Evolutionary conservation across 805 yeast species (phyloP).

Genomic region (Yamadazyma paraphyllophila): DNA sequence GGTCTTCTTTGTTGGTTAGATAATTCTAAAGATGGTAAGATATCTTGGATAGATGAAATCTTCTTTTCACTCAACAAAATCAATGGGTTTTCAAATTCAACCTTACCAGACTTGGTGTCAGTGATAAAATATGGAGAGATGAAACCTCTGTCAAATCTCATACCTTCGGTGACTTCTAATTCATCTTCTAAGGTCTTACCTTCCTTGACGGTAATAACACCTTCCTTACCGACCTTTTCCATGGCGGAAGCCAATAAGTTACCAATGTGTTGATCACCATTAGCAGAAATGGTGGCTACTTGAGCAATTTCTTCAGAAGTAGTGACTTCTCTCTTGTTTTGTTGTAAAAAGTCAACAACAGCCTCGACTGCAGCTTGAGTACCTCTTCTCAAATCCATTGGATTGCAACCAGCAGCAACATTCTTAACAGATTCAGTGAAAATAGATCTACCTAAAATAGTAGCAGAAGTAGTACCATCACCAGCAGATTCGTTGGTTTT

Average conservation of each 20-base stretch:
- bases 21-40: conserved; percentile 88
- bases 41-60: conserved; percentile 84
- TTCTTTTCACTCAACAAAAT: conserved; percentile 85
- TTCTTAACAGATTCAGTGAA: conserved; percentile 93
- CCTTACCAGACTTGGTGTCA: conserved; percentile 87
- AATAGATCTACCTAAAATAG: conserved; percentile 92
- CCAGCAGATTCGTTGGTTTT: conserved; percentile 98
- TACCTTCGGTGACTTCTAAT: conserved; percentile 92
- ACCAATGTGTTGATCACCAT: conserved; percentile 94
- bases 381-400: conserved; percentile 97
- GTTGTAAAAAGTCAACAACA: conserved; percentile 78
- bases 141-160: conserved; percentile 97
- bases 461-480: conserved; percentile 98
- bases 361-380: conserved; percentile 96
- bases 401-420: conserved; percentile 98
- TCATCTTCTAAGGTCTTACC: conserved; percentile 97
- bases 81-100: conserved; percentile 92
- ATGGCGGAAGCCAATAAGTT: conserved; percentile 87
- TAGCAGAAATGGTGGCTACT: conserved; percentile 97
- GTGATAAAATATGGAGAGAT: conserved; percentile 96
- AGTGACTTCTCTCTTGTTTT: conserved; percentile 89
- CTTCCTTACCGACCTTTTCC: conserved; percentile 99
- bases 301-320: conserved; percentile 94
- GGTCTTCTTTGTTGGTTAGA: conserved; percentile 94
- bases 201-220: conserved; percentile 96